phyloP scores from a whole-genome alignment of 345 rosid genomes.

The Sisymbrium altissimum region DNA sequence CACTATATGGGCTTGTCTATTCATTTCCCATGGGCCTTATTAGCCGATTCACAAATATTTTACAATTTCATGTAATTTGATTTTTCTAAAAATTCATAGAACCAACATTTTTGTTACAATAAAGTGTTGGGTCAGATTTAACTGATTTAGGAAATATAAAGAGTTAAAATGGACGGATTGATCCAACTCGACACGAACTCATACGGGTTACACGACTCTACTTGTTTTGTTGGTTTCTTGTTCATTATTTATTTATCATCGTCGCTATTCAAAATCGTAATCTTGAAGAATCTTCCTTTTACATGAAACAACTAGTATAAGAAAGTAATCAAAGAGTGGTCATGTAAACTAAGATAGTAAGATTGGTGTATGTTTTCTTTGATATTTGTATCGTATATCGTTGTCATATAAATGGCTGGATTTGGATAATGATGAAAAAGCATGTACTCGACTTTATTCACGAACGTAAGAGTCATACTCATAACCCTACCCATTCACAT shows the following conservation, averaged over 20 bases:
- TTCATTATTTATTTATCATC: too few species aligned
- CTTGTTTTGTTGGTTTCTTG: not conserved
- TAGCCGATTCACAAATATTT: not conserved
- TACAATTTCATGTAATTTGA: not conserved
- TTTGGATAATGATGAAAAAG: conserved; percentile 31
- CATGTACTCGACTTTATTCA: conserved; percentile 25
- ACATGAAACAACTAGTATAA: not conserved
- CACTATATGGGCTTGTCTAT: not conserved
- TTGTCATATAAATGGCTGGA: conserved; percentile 14
- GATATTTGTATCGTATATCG: not conserved
- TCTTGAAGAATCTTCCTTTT: not conserved
- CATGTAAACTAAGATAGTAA: not conserved
- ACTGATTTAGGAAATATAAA: too few species aligned
- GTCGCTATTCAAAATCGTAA: not conserved
- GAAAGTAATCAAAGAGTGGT: not conserved
- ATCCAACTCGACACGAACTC: too few species aligned
- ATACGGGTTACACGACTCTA: too few species aligned
- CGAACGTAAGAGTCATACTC: conserved; percentile 19
- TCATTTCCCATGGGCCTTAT: not conserved
- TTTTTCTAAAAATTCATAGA: too few species aligned
- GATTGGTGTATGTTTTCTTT: not conserved
- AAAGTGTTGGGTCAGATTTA: too few species aligned
- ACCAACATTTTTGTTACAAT: too few species aligned
- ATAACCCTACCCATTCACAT: conserved; percentile 34
- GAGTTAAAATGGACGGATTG: too few species aligned